Percentiles rank a stretch among this genome's conserved stretches.
These are phyloP conservation scores for Tetragonia tetragonoides DNA, from an alignment of 148 eudicot species.

Conservation along the genomic window DNA sequence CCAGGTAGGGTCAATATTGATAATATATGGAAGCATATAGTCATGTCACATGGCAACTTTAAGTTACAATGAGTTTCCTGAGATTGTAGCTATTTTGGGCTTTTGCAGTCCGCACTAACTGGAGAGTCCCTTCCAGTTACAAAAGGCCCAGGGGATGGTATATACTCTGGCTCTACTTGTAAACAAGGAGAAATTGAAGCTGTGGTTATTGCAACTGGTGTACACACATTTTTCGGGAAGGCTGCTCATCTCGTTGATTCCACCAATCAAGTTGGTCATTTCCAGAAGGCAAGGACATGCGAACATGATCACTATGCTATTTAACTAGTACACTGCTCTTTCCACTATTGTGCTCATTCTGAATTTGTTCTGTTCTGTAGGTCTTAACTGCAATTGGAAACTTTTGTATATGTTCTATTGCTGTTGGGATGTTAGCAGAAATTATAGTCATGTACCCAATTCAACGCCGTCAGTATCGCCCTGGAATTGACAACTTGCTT, in stretches of 20 bases:
- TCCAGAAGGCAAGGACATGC: conserved; percentile 66
- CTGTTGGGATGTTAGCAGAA: conserved; percentile 91
- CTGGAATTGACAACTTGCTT: conserved; percentile 96
- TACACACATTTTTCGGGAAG: conserved; percentile 97
- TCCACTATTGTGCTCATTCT: conserved; percentile 3
- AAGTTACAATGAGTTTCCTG: conserved; percentile 10
- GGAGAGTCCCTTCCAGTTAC: conserved; percentile 99
- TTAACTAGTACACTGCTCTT: background rate
- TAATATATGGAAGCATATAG: background rate
- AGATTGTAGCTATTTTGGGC: conserved; percentile 8
- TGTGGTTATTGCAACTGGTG: conserved; percentile 94
- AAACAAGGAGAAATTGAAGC: conserved; percentile 99
- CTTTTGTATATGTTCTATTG: conserved; percentile 97
- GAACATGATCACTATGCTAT: background rate
- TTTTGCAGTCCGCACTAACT: conserved; percentile 84
- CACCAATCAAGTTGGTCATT: conserved; percentile 97
- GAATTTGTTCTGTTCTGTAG: conserved; percentile 32
- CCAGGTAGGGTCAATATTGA: conserved; percentile 47
- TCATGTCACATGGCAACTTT: background rate
- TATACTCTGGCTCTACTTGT: conserved; percentile 97
- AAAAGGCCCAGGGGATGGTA: conserved; percentile 95
- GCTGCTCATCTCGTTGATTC: conserved; percentile 97
- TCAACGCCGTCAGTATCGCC: conserved; percentile 84
- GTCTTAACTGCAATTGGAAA: conserved; percentile 97
- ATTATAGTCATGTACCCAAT: conserved; percentile 95